Evolutionary conservation across 2,329 filamentous ascomycete genomes (phyloP).

Genomic region (Graphilbum ipis-grandicollis): DNA sequence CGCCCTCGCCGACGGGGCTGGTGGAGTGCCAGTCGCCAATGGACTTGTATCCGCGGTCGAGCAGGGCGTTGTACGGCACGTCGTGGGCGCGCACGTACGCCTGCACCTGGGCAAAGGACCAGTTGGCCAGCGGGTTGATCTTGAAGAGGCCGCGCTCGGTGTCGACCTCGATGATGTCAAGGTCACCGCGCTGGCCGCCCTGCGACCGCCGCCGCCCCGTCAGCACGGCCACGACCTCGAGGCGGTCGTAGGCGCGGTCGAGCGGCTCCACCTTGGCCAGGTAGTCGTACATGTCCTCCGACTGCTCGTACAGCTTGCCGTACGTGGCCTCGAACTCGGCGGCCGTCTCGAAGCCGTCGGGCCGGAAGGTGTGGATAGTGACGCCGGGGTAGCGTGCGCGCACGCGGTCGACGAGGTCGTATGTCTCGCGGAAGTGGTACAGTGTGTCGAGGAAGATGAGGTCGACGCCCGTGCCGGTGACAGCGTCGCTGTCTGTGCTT

Average conservation of each 20-base stretch:
- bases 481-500: too few species aligned
- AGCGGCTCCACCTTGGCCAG: slow-evolving; percentile 95
- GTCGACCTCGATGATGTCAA: slow-evolving; percentile 85
- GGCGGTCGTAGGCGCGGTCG: slow-evolving; percentile 73
- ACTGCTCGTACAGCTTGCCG: slow-evolving; percentile 71
- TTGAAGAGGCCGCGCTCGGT: slow-evolving; percentile 80
- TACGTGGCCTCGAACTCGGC: slow-evolving; percentile 70
- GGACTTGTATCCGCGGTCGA: slow-evolving; percentile 94
- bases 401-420: slow-evolving; percentile 57
- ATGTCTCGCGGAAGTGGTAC: slow-evolving; percentile 67
- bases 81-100: slow-evolving; percentile 71
- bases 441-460: slow-evolving; percentile 72
- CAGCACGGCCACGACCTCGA: slow-evolving; percentile 77
- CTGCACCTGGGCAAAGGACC: slow-evolving; percentile 81
- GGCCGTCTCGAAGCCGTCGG: slow-evolving; percentile 52
- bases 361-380: slow-evolving; percentile 79
- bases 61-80: slow-evolving; percentile 83
- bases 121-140: slow-evolving; percentile 92
- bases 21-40: slow-evolving; percentile 98
- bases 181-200: slow-evolving; percentile 76
- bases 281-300: slow-evolving; percentile 88
- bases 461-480: slow-evolving; percentile 31
- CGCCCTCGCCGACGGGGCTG: slow-evolving; percentile 69
- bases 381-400: slow-evolving; percentile 60
- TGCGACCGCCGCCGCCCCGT: slow-evolving; percentile 86